Evolutionary conservation across 2,329 filamentous ascomycete genomes (phyloP).

Genomic region (Davidsoniella neocaledoniae): DNA sequence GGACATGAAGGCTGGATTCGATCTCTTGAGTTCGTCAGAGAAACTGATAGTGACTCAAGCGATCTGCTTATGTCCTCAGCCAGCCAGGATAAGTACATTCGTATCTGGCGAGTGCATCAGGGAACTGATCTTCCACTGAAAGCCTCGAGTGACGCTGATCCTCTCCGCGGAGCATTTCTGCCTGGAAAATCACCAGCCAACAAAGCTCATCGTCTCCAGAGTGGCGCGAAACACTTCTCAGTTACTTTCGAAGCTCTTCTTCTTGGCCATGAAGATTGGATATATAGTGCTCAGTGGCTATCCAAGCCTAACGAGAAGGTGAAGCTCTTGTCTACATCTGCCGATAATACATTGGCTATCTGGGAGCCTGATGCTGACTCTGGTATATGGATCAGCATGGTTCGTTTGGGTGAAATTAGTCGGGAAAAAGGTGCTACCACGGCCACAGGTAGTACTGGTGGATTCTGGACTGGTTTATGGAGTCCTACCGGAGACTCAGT

Average conservation of each 20-base stretch:
- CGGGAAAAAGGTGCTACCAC: slow-evolving; percentile 90
- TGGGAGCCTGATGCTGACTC: slow-evolving; percentile 76
- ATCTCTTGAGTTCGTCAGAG: slow-evolving; percentile 58
- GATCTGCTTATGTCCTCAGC: slow-evolving; percentile 79
- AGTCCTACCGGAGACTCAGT: slow-evolving; percentile 54
- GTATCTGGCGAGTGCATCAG: slow-evolving; percentile 72
- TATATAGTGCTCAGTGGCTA: slow-evolving; percentile 74
- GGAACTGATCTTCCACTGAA: slow-evolving; percentile 47
- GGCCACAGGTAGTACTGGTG: slow-evolving; percentile 86
- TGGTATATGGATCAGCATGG: slow-evolving; percentile 78
- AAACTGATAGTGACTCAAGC: slow-evolving; percentile 26
- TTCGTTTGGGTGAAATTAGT: slow-evolving; percentile 82
- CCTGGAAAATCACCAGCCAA: slow-evolving; percentile 66
- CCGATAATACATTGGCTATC: slow-evolving; percentile 84
- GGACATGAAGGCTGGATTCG: slow-evolving; percentile 95
- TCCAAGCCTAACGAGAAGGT: slow-evolving; percentile 28
- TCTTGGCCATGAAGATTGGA: slow-evolving; percentile 95
- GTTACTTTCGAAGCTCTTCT: slow-evolving; percentile 88
- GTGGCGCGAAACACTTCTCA: slow-evolving; percentile 47
- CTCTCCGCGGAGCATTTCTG: slow-evolving; percentile 38
- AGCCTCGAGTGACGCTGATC: slow-evolving; percentile 35
- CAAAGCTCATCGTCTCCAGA: slow-evolving; percentile 65
- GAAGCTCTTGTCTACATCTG: slow-evolving; percentile 74
- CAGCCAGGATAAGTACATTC: slow-evolving; percentile 94
- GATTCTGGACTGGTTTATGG: slow-evolving; percentile 95